Conservation (phyloP, 371 early-diverging fungal genomes). For the Thermomucor indicae-seudaticae region DNA sequence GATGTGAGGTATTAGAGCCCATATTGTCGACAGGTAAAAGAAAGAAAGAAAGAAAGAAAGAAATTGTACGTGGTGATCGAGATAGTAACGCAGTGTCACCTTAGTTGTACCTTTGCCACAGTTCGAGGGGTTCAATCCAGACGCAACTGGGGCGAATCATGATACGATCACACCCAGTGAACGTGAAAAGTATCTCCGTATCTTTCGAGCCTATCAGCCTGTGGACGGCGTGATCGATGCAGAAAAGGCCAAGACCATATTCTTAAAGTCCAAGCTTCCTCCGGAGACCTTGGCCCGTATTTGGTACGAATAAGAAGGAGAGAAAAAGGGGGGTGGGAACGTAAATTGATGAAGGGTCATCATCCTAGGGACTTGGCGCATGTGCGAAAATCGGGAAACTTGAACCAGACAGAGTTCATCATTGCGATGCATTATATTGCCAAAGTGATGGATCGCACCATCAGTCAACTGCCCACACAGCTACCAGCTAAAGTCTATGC, state of each 20-base stretch:
- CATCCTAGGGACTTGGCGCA: slow-evolving; percentile 61
- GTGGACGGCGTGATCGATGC: slow-evolving; percentile 34
- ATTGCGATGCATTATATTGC: slow-evolving; percentile 84
- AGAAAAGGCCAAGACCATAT: slow-evolving; percentile 33
- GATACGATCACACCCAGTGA: slow-evolving; percentile 25
- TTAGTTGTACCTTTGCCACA: slow-evolving; percentile 51
- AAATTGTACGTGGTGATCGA: background rate
- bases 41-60: background rate
- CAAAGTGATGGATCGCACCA: slow-evolving; percentile 67
- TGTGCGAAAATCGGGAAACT: slow-evolving; percentile 59
- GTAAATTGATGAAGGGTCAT: background rate
- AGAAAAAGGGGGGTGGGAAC: background rate
- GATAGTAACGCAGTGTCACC: background rate
- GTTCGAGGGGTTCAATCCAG: slow-evolving; percentile 46
- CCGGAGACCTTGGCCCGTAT: slow-evolving; percentile 39
- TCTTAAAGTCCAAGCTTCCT: slow-evolving; percentile 42
- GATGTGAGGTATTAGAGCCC: slow-evolving; percentile 4
- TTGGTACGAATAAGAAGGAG: slow-evolving; percentile 22
- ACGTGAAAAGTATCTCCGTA: slow-evolving; percentile 38
- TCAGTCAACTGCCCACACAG: slow-evolving; percentile 49
- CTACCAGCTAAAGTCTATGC: slow-evolving; percentile 59
- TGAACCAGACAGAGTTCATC: slow-evolving; percentile 70
- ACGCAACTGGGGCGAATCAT: slow-evolving; percentile 5
- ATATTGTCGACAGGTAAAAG: slow-evolving; percentile 9
- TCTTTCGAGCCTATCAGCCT: slow-evolving; percentile 40